Evolutionary conservation across 2,329 filamentous ascomycete genomes (phyloP).

Genomic region (Trichothecium sympodiale): DNA sequence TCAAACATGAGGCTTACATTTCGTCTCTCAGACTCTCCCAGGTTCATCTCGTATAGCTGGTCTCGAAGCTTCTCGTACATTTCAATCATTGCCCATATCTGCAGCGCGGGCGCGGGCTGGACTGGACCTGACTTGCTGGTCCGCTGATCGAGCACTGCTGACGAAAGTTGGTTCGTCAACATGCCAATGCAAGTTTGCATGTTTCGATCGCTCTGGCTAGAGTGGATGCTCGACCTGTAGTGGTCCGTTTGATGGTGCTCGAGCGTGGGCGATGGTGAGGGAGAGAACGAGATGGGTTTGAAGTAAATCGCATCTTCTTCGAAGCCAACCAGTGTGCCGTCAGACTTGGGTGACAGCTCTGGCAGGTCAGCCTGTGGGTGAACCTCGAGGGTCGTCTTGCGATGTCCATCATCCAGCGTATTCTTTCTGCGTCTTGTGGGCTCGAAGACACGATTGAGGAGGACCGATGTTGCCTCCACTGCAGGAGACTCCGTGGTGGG

Average conservation of each 20-base stretch:
- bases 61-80: constrained; percentile 43
- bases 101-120: constrained; percentile 23
- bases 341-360: constrained; percentile 9
- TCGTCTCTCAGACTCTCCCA: constrained; percentile 18
- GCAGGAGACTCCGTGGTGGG: not conserved
- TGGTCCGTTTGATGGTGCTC: constrained; percentile 6
- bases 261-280: constrained; percentile 14
- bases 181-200: constrained; percentile 41
- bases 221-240: constrained; percentile 14
- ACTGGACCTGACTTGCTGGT: not conserved
- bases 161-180: constrained; percentile 36
- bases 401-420: not conserved
- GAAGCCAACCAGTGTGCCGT: constrained; percentile 33
- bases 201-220: constrained; percentile 15
- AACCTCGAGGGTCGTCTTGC: constrained; percentile 1
- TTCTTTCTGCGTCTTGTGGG: not conserved
- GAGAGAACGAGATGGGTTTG: constrained; percentile 30
- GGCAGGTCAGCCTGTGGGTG: not conserved
- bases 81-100: constrained; percentile 47
- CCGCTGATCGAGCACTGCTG: constrained; percentile 20
- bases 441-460: not conserved
- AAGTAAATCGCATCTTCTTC: constrained; percentile 37
- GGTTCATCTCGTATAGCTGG: constrained; percentile 25
- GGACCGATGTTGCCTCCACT: not conserved
- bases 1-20: constrained; percentile 30